These are phyloP conservation scores for Coemansia sp. DNA, from an alignment of 371 early-diverging fungal species.

Conservation along the genomic window DNA sequence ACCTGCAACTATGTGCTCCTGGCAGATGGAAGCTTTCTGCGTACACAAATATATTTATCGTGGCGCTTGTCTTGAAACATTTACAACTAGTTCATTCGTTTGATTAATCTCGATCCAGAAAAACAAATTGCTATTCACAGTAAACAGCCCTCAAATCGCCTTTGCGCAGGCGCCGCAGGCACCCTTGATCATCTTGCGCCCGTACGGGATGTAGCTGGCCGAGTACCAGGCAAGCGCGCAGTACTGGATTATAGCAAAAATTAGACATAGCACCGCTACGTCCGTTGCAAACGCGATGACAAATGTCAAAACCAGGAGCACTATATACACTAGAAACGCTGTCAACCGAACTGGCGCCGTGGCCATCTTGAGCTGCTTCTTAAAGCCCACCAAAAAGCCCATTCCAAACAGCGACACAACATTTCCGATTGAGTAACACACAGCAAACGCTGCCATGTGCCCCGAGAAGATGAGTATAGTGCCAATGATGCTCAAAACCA, in stretches of 20 bases:
- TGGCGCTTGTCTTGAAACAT: too few species aligned
- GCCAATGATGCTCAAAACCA: conserved; percentile 71
- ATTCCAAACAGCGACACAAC: conserved; percentile 79
- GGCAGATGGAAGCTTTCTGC: too few species aligned
- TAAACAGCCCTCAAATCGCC: neutral
- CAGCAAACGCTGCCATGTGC: conserved; percentile 73
- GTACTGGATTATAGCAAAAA: conserved; percentile 79
- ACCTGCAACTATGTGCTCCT: too few species aligned
- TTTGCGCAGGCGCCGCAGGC: conserved; percentile 31
- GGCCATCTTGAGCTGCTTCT: conserved; percentile 81
- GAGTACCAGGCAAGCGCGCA: conserved; percentile 85
- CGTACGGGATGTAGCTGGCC: conserved; percentile 69
- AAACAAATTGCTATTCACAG: neutral
- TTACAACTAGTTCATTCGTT: too few species aligned
- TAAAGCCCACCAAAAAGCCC: conserved; percentile 85
- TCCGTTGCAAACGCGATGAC: conserved; percentile 60
- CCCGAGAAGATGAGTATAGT: conserved; percentile 50
- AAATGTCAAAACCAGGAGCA: conserved; percentile 61
- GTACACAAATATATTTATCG: too few species aligned
- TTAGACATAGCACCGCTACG: conserved; percentile 62
- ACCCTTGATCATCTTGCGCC: conserved; percentile 51
- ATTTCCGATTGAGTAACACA: conserved; percentile 89
- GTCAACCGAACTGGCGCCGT: conserved; percentile 72
- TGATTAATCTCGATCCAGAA: too few species aligned
- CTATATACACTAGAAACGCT: conserved; percentile 64